These are phyloP conservation scores for Glaciozyma martinii DNA, from an alignment of 768 basidiomycete genomes.

Conservation along the genomic window DNA sequence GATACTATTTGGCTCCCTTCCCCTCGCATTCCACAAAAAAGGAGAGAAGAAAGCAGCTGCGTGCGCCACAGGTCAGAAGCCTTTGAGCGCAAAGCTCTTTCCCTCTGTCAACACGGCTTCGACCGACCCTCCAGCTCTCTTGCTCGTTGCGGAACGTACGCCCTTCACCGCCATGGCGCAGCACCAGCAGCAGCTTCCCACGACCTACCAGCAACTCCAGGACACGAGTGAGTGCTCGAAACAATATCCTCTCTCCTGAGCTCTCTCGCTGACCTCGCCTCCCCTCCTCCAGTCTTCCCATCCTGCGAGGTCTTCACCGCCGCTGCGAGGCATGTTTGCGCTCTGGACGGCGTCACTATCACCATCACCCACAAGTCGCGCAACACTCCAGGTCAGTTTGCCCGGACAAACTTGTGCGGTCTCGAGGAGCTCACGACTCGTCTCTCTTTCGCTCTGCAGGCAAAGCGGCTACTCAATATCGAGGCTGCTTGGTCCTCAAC, in stretches of 20 bases:
- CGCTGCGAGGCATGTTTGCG: neutral
- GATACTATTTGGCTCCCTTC: no score
- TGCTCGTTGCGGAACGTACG: neutral
- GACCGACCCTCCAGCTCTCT: neutral
- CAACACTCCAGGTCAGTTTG: neutral
- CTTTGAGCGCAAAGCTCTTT: no score
- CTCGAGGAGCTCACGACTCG: no score
- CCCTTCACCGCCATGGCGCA: neutral
- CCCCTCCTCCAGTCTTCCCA: neutral
- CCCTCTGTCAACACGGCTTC: neutral
- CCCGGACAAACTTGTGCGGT: no score
- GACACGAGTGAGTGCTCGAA: neutral
- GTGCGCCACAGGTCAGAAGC: no score
- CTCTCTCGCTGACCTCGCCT: neutral
- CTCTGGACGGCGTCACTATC: neutral
- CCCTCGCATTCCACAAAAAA: no score
- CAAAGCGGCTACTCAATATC: neutral
- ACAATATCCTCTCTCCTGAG: neutral
- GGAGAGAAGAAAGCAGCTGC: no score
- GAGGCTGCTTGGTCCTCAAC: neutral
- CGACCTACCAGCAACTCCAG: neutral
- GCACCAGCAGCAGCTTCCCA: neutral
- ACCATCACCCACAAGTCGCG: conserved; percentile 2
- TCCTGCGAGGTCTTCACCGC: neutral
- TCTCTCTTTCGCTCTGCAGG: neutral